Conservation (phyloP, 345 rosid species). For the Rhizophora mangle region DNA sequence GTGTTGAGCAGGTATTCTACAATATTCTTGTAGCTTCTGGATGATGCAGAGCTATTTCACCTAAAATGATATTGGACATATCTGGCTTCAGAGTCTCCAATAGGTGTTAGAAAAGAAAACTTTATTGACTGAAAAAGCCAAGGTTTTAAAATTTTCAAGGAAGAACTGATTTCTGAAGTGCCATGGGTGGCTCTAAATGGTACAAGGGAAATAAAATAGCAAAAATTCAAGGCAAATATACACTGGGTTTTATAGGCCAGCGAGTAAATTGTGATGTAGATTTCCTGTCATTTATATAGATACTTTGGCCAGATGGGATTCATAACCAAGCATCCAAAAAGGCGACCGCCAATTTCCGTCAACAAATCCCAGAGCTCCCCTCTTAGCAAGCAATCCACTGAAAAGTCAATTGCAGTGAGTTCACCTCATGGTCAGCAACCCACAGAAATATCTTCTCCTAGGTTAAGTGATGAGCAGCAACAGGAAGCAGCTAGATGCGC, state of each 20-base stretch:
- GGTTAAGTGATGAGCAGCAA: conserved; percentile 51
- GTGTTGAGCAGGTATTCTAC: conserved; percentile 72
- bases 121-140: background rate
- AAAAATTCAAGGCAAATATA: background rate
- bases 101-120: background rate
- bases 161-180: background rate
- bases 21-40: background rate
- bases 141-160: background rate
- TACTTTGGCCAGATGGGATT: conserved; percentile 99
- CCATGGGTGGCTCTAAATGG: too few species aligned
- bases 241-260: background rate
- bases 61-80: background rate
- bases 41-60: background rate
- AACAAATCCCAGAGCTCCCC: conserved; percentile 22
- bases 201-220: background rate
- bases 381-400: conserved; percentile 10
- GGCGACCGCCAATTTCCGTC: conserved; percentile 42
- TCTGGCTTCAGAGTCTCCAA: background rate
- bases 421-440: conserved; percentile 32
- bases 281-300: conserved; percentile 38
- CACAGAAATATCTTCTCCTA: conserved; percentile 41
- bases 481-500: conserved; percentile 78
- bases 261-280: conserved; percentile 6
- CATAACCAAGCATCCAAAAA: conserved; percentile 87
- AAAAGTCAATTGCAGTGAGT: conserved; percentile 17